Evolutionary conservation across 2,329 filamentous ascomycete species (phyloP), one percentile per base, ranked within the genome.

Genomic region (Claviceps spartinae): DNA sequence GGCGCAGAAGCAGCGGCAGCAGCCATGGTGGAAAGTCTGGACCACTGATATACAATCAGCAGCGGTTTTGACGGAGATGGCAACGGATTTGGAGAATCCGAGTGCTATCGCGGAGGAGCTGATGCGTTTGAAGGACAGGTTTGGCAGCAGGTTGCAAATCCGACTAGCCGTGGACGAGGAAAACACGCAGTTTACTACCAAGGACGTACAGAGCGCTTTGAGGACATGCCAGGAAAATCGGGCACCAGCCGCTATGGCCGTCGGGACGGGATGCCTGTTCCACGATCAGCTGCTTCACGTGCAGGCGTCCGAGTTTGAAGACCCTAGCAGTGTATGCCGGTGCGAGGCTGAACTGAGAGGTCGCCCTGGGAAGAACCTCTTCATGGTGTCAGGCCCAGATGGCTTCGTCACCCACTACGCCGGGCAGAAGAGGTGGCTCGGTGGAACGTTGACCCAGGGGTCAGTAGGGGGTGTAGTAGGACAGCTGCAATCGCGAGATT

Each of bases 351-450:
- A 57, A 9, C 52, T 50, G 1, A 47, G 24, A 30, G 4, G 57
- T 11, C 60, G 59, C 5, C 60, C 67, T 1, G 74, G 78, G 1
- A 78, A 76, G 56, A 82, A 82, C 54, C 65, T 95, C 20, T 72
- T 96, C n/a, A 73, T 95, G 52, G 79, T 97, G 1, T 95, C 89
- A 0, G 93, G 93, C 0, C 91, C 93, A 0, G 88, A 95, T 51
- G 91, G 93, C 0, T 97, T 97, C 67, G 77, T 97, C 41, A 77
- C 79, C 44, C 78, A 85, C 57, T 87, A 86, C 68, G 88, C 88
- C 2, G 91, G 93, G 1, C 55, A 82, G 9, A 95, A 95, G 68
- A 69, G 79, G 3, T 94, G 88, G 86, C 71, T 75, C 11, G 76
- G 77, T 30, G 88, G 88, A 0, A 71, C 72, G 53, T 85, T 95